Evolutionary conservation across 768 basidiomycete species (phyloP), one percentile per base, ranked within the genome.

Genomic region (Lactarius vividus): DNA sequence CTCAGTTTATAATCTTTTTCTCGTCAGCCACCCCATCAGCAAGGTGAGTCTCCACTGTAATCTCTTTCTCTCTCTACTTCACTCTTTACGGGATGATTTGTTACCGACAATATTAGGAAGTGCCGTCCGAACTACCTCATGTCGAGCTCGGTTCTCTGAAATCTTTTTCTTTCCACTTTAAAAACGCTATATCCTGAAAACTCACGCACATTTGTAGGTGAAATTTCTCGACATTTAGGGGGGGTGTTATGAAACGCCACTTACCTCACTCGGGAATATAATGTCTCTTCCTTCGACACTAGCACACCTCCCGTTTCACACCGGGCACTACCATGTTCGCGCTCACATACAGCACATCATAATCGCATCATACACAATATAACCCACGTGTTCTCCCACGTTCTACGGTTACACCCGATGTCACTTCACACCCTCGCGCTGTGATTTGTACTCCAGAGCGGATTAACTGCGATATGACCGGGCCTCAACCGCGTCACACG

Each of bases 81-180:
- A 18, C 23, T 9, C 35, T 40, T n/a, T n/a, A 6, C 1, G 23
- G 15, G 67, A 69, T 69, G 67, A 69, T 67, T n/a, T 57, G 42
- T 52, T 59, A 54, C 68, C 68, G 68, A 69, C 62, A 64, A 59
- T 64, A 39, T 70, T 70, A 70, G 69, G 69, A 70, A 70, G 69
- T 70, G 69, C 69, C 69, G 68, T 69, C 68, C 52, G 68, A 69
- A 69, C 6, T 40, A 69, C 7, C 55, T 57, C 31, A 29, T 63
- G 68, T 69, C 66, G 68, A 69, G 53, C 68, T 69, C 68, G 68
- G 68, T 69, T 69, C 68, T 67, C 68, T 69, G 68, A 69, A 67
- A 16, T 4, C 29, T 33, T 37, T 56, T 35, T 57, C 58, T 33
- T 56, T 18, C 6, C 26, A 46, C 57, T 29, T 66, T 35, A 23